Percentiles rank a stretch among this genome's conserved stretches.
Evolutionary conservation across 1,284 basidiomycete genomes (phyloP).

Genomic region (Phlebopus sp.): DNA sequence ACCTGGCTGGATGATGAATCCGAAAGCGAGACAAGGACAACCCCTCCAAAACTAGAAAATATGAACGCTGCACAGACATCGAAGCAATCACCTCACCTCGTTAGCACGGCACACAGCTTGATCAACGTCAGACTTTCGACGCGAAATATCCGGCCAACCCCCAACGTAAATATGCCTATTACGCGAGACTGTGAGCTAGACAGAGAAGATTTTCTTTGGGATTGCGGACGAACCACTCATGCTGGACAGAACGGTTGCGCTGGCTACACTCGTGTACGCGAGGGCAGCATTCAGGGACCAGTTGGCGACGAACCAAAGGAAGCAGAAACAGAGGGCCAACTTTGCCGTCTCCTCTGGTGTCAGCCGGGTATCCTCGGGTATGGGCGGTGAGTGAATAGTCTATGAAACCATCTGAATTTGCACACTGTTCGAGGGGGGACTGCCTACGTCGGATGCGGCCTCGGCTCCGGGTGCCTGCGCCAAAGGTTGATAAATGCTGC

Average conservation of each 20-base stretch:
- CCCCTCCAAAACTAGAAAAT: conserved; percentile 72
- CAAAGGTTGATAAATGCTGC: conserved; percentile 24
- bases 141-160: conserved; percentile 77
- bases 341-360: conserved; percentile 70
- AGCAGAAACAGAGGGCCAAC: conserved; percentile 76
- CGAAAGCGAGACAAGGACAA: conserved; percentile 82
- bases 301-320: conserved; percentile 90
- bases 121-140: conserved; percentile 78
- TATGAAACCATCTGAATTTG: conserved; percentile 10
- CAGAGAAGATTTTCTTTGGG: too few species aligned
- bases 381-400: conserved; percentile 6
- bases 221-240: conserved; percentile 73
- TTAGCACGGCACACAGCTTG: conserved; percentile 80
- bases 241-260: conserved; percentile 84
- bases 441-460: conserved; percentile 19
- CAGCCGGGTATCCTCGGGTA: conserved; percentile 43
- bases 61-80: conserved; percentile 5
- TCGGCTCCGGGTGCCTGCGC: conserved; percentile 13
- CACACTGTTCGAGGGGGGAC: not conserved
- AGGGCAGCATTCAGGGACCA: conserved; percentile 84
- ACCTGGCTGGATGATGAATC: conserved; percentile 45
- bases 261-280: conserved; percentile 86
- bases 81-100: conserved; percentile 55
- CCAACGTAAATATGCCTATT: conserved; percentile 93
- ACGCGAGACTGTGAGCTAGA: not conserved